Evolutionary conservation across 108 stramenopile genomes (phyloP).

Genomic region (Pinguiococcus pyrenoidosus): DNA sequence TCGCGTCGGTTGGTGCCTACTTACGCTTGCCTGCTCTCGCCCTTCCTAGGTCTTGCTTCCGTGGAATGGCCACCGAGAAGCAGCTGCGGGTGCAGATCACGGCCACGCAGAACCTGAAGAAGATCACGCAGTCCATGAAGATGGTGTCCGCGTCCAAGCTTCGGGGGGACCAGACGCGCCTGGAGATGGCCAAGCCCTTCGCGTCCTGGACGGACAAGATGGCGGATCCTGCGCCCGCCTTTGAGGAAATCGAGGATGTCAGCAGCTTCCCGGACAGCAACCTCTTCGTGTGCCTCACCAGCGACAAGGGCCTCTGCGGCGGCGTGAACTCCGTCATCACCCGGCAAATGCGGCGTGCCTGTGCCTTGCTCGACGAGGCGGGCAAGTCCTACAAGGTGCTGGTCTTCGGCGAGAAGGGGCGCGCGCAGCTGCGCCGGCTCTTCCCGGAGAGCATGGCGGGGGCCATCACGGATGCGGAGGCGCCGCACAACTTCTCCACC

Average conservation of each 20-base stretch:
- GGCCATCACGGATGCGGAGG: conserved; percentile 11
- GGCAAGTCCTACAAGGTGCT: conserved; percentile 75
- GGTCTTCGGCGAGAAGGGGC: conserved; percentile 94
- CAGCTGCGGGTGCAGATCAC: conserved; percentile 58
- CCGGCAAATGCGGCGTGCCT: conserved; percentile 49
- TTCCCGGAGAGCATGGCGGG: conserved; percentile 47
- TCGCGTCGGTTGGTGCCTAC: too few species aligned
- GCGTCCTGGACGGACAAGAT: conserved; percentile 3
- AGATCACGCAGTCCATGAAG: conserved; percentile 99
- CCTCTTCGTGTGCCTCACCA: conserved; percentile 76
- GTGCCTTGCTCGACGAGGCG: conserved; percentile 42
- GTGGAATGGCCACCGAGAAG: conserved; percentile 41
- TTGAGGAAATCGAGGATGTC: conserved; percentile 12
- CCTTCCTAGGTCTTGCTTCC: too few species aligned
- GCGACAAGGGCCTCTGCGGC: conserved; percentile 98
- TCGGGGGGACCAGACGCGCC: conserved; percentile 80
- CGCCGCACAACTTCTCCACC: conserved; percentile 14
- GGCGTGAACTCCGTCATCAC: conserved; percentile 80
- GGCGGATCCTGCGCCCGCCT: not conserved
- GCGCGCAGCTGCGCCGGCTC: conserved; percentile 66
- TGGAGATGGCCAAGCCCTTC: conserved; percentile 39
- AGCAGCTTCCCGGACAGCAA: conserved; percentile 40
- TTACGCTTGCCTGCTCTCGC: too few species aligned
- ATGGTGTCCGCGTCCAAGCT: conserved; percentile 99
- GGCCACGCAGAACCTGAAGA: conserved; percentile 94